Evolutionary conservation across 1,284 basidiomycete species (phyloP), one percentile per base, ranked within the genome.

Genomic region (Fomes fomentarius): DNA sequence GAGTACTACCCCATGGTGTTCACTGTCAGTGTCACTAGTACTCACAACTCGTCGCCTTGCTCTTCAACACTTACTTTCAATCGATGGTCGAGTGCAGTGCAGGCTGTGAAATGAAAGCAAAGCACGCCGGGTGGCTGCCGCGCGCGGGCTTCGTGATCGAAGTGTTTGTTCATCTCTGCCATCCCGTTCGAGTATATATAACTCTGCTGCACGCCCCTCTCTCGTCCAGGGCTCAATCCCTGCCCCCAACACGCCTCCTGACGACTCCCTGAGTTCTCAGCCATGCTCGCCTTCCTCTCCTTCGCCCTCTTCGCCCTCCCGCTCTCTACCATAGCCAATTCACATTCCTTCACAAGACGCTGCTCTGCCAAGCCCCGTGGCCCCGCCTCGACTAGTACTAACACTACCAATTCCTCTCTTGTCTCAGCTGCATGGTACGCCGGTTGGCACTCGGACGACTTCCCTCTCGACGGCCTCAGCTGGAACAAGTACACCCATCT

Each of bases 401-500:
- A n/a, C 11, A 10, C 35, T 30, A 26, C 49, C 45, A 31, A 41
- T n/a, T 55, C 54, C 12, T 57, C 53, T 17, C 35, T 34, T 8
- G 72, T 86, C 33, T 64, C 81, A 33, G 74, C 82, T 41, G 78
- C 82, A 21, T 89, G 85, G 85, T 87, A 79, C 62, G 77, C 85
- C 39, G 82, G 83, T 22, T 89, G 84, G 82, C 82, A 84, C 64
- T 63, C 75, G 4, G 55, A 67, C 17, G 72, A 74, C 57, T 77
- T 80, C 63, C 72, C 78, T 0, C 72, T 85, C 39, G 66, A 74
- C 30, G 66, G 76, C 40, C 76, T 89, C 49, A 75, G 74, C 58
- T 89, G 85, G 85, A 63, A 69, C 28, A 79, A 80, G 67, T 88
- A 88, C 69, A 87, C 81, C 5, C 78, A 83, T 60, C 68, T 89